Conservation (phyloP, 1,284 basidiomycete species). For the Phenoliferia sp. region DNA sequence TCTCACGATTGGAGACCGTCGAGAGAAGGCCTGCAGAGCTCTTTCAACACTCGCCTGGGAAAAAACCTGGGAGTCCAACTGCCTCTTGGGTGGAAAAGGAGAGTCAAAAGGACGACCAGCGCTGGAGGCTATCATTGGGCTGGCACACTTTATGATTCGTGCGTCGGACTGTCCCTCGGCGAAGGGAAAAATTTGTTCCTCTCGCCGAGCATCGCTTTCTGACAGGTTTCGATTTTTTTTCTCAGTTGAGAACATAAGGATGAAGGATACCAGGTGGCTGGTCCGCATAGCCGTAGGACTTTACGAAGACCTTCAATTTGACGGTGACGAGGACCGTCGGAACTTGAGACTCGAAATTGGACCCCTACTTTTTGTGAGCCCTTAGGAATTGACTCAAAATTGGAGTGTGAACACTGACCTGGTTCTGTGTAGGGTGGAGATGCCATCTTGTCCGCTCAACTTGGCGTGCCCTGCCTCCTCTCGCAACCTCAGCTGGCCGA, state of each 20-base stretch:
- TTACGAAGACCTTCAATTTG: not conserved
- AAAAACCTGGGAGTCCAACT: not conserved
- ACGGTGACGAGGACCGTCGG: not conserved
- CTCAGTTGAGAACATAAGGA: not conserved
- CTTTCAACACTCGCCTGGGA: not conserved
- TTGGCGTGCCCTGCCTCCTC: not conserved
- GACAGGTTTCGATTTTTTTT: too few relatives aligned
- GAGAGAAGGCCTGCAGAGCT: not conserved
- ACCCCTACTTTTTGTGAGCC: not conserved
- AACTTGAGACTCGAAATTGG: not conserved
- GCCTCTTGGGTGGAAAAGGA: not conserved
- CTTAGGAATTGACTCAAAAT: too few relatives aligned
- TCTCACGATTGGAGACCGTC: not conserved
- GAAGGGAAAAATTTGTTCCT: not conserved
- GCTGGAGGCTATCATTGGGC: not conserved
- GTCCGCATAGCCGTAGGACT: not conserved
- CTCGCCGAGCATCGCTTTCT: not conserved
- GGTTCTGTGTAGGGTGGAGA: too few relatives aligned
- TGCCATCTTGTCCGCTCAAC: not conserved
- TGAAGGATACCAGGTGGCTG: not conserved
- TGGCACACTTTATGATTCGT: not conserved
- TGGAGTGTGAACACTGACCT: too few relatives aligned
- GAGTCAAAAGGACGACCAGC: not conserved
- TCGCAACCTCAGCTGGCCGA: not conserved
- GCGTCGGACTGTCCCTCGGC: not conserved